Percentiles rank a stretch among this genome's conserved stretches.
Conservation (phyloP, 306 rosid species). For the Prunus dulcis region DNA sequence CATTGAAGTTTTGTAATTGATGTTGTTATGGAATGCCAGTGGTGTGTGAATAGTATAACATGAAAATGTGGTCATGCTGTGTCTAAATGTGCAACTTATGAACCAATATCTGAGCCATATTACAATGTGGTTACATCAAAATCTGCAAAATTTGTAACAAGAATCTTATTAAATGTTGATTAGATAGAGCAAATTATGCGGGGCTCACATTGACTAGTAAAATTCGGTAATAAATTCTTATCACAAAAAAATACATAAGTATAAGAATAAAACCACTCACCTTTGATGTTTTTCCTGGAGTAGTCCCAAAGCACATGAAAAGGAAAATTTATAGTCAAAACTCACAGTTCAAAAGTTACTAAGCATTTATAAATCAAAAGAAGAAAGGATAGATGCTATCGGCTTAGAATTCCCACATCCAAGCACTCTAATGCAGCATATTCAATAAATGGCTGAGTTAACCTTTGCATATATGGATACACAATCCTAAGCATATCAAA, state of each 20-base stretch:
- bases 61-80: not conserved
- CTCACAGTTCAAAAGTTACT: constrained; percentile 3
- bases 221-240: not conserved
- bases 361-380: not conserved
- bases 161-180: not conserved
- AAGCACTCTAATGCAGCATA: not conserved
- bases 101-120: not conserved
- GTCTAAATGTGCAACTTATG: not conserved
- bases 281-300: constrained; percentile 77
- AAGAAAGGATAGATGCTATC: not conserved
- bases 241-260: not conserved
- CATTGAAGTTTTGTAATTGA: too few relatives aligned
- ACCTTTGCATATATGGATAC: not conserved
- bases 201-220: not conserved
- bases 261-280: constrained; percentile 38
- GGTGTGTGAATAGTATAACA: not conserved
- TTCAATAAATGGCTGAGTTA: not conserved
- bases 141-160: not conserved
- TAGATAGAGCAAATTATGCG: not conserved
- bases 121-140: too few relatives aligned
- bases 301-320: constrained; percentile 38
- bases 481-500: not conserved
- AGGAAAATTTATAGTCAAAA: not conserved
- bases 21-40: too few relatives aligned
- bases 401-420: not conserved